Evolutionary conservation across 2,329 filamentous ascomycete genomes (phyloP), one percentile per base, ranked within the genome.

Genomic region (Ilyonectria robusta): DNA sequence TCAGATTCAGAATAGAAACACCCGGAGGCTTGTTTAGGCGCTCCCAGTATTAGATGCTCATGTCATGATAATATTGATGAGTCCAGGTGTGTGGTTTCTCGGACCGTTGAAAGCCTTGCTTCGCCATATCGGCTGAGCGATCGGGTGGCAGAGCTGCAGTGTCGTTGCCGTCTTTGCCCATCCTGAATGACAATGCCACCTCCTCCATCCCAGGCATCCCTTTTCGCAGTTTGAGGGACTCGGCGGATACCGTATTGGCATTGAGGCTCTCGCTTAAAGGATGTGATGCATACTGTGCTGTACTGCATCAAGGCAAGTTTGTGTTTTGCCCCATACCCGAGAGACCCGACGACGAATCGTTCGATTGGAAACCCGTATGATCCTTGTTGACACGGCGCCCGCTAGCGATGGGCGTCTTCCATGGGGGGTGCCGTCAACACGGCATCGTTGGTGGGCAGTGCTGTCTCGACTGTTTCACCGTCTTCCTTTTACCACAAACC

Each of bases 401-500:
- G 5, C 40, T n/a, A 8, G 7, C 40, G 5, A 42, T n/a, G 15
- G 40, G 17, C 26, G 26, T 26, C 26, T 4, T 26, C 26, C 5
- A 26, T 26, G 26, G 26, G 26, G 26, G 26, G 26, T 26, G 26
- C 26, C 26, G 26, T 26, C 6, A 26, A 26, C 6, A 6, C 26
- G 26, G 26, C 26, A 26, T 26, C 4, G 26, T 26, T 26, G 29
- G 50, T 53, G 17, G 13, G 10, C n/a, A 19, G 6, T 7, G 31
- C 31, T 31, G 7, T 26, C 17, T 53, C 37, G 58, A 46, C 35
- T 5, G 56, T 59, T 66, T 37, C 76, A 81, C 61, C 77, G 77
- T 54, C 84, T 79, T 0, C 95, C 95, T 11, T 84, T 89, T 17
- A 98, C 88, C 56, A 91, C 82, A 75, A 95, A 87, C 42, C 88